Percentiles rank a stretch among this genome's conserved stretches.
phyloP scores from a whole-genome alignment of 192 early-diverging fungal species.

The Backusella parvicylindrica region DNA sequence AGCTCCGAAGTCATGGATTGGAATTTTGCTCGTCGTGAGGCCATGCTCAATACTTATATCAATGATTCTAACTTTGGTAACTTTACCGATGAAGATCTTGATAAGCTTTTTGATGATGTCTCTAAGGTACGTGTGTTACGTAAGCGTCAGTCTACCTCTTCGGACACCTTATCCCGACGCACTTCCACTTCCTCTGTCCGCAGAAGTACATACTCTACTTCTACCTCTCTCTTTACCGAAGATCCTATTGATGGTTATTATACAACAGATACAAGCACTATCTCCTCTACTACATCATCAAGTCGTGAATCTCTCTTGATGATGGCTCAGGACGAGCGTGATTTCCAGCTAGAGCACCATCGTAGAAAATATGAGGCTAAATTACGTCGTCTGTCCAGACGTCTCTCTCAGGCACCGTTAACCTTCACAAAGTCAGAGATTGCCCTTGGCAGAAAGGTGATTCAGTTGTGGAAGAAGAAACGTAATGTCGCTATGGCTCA shows the following conservation, averaged over 20 bases:
- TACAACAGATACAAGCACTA: conserved; percentile 9
- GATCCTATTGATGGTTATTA: conserved; percentile 7
- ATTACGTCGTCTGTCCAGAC: conserved; percentile 35
- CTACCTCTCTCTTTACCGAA: conserved; percentile 2
- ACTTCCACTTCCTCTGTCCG: conserved; percentile 15
- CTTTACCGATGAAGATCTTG: conserved; percentile 51
- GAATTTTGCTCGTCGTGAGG: conserved; percentile 73
- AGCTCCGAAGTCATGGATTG: conserved; percentile 63
- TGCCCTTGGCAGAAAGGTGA: conserved; percentile 32
- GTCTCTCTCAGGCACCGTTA: conserved; percentile 26
- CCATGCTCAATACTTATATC: conserved; percentile 44
- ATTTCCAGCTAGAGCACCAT: conserved; percentile 43
- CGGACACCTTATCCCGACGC: conserved; percentile 12
- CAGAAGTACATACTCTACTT: conserved; percentile 10
- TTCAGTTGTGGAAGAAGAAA: conserved; percentile 49
- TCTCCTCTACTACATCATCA: not conserved
- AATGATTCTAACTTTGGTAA: conserved; percentile 45
- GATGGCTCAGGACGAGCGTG: conserved; percentile 48
- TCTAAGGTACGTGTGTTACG: conserved; percentile 43
- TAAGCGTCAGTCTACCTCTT: conserved; percentile 15
- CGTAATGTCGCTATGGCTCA: conserved; percentile 60
- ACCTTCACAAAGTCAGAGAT: conserved; percentile 40
- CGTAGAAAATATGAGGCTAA: conserved; percentile 50
- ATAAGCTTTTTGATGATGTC: conserved; percentile 55
- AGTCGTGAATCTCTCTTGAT: conserved; percentile 22